Base-by-base conservation (phyloP, 1,284 basidiomycete genomes). In the Puccinia novopanici region DNA sequence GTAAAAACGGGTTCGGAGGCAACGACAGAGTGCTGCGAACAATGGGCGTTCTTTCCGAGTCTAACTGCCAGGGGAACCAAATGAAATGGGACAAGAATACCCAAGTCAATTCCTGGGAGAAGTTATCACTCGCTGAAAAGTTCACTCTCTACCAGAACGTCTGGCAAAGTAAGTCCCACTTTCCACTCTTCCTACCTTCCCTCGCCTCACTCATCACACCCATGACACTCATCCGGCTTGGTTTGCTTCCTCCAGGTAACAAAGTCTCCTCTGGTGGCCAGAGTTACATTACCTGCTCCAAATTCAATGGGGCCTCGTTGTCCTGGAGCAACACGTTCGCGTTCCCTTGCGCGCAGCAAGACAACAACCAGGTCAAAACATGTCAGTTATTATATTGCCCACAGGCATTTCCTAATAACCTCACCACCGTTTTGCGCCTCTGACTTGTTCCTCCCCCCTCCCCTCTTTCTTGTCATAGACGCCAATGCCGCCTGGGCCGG, bases 401-500 rank as follows among this genome's bases (percentile, higher is more conserved):
- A n/a, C n/a, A n/a, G n/a, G n/a, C n/a, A n/a, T n/a, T n/a, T n/a
- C 45, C 6, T 45, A 45, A 45, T 45, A 45, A 45, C 6, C 45
- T 45, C 40, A 13, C 19, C 9, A 42, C 22, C 61, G 10, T 63
- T 37, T 17, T 12, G 6, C 12, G 22, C 22, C 8, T 42, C 34
- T 63, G 6, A 63, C 37, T 13, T 40, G 22, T 42, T 61, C 24
- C 48, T 50, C 50, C 37, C 17, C 27, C 27, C 61, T 6, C 8
- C 15, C 8, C 12, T 65, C 37, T 45, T 1, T 24, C 37, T 30
- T 24, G 24, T 27, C 63, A 8, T 42, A 72, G 70, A 52, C 50
- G 10, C 48, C 54, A 72, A 72, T 34, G 70, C 40, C 30, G 70
- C 70, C 40, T 72, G 70, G 70, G 48, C 70, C 27, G 70, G 70